These are phyloP conservation scores for Fistulina hepatica DNA, from an alignment of 1,284 basidiomycete genomes.

Conservation along the genomic window DNA sequence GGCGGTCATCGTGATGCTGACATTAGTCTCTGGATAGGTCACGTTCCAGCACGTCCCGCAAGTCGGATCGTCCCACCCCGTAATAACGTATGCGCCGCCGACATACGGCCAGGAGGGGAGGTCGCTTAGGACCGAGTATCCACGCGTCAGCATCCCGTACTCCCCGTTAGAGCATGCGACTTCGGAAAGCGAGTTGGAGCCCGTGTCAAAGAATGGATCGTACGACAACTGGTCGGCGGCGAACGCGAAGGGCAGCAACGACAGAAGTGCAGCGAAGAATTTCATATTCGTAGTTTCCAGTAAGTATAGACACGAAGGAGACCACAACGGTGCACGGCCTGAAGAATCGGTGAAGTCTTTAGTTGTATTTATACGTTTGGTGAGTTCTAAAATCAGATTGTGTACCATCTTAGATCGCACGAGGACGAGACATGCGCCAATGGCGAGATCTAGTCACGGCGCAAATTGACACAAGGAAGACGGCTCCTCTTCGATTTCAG, in stretches of 20 bases:
- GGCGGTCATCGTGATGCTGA: constrained; percentile 23
- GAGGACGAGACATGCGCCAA: too few species aligned
- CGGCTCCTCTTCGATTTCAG: too few species aligned
- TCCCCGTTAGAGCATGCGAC: constrained; percentile 29
- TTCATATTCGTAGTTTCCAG: too few species aligned
- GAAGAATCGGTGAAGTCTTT: too few species aligned
- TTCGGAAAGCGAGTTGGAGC: constrained; percentile 15
- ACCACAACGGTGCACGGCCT: too few species aligned
- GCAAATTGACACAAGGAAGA: too few species aligned
- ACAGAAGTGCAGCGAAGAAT: neutral
- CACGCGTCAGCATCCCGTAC: constrained; percentile 19
- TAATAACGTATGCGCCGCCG: constrained; percentile 25
- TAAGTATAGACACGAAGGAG: too few species aligned
- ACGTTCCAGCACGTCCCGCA: constrained; percentile 32
- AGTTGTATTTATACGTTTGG: too few species aligned
- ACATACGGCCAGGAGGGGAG: constrained; percentile 25
- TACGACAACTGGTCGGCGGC: constrained; percentile 27
- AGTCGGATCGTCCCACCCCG: too few species aligned
- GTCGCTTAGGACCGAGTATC: constrained; percentile 23
- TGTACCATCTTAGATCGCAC: too few species aligned
- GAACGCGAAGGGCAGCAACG: constrained; percentile 10
- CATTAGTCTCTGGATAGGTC: constrained; percentile 21
- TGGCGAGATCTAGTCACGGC: too few species aligned
- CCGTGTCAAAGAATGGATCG: constrained; percentile 22
- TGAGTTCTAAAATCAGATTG: too few species aligned